These are phyloP conservation scores for Wickerhamiella pararugosa DNA, from an alignment of 1,139 yeast genomes.

Conservation along the genomic window DNA sequence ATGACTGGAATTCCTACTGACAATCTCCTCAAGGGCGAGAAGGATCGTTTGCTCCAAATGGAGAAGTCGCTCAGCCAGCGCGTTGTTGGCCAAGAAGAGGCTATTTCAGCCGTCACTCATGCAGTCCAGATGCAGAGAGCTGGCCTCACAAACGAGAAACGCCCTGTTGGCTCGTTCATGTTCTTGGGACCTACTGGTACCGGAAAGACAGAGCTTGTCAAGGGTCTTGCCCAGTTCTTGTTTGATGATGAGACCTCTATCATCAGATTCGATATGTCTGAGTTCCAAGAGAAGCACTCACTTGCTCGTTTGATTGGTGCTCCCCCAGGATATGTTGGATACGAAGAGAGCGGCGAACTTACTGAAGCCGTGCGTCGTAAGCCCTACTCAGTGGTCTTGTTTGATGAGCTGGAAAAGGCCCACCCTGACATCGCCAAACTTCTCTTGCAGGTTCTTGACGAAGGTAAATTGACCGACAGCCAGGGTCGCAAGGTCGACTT, in stretches of 20 bases:
- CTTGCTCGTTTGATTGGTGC: slow-evolving; percentile 87
- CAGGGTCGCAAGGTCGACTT: slow-evolving; percentile 91
- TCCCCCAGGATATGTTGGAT: slow-evolving; percentile 96
- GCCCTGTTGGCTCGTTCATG: slow-evolving; percentile 93
- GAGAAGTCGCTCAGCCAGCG: slow-evolving; percentile 58
- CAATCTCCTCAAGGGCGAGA: slow-evolving; percentile 84
- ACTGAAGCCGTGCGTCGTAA: slow-evolving; percentile 92
- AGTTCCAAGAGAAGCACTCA: slow-evolving; percentile 88
- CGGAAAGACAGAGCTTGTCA: slow-evolving; percentile 91
- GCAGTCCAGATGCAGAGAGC: slow-evolving; percentile 95
- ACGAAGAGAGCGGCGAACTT: slow-evolving; percentile 83
- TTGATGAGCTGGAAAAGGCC: slow-evolving; percentile 95
- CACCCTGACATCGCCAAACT: slow-evolving; percentile 87
- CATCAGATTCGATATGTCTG: slow-evolving; percentile 91
- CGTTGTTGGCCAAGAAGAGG: slow-evolving; percentile 93
- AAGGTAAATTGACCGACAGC: slow-evolving; percentile 85
- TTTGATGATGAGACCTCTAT: slow-evolving; percentile 81
- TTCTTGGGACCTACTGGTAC: slow-evolving; percentile 97
- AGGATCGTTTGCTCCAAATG: slow-evolving; percentile 79
- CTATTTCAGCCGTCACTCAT: slow-evolving; percentile 75
- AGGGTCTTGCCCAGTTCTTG: slow-evolving; percentile 77
- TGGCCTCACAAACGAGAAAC: slow-evolving; percentile 80
- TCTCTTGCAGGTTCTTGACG: slow-evolving; percentile 81
- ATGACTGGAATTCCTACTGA: slow-evolving; percentile 97
- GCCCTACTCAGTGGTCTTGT: slow-evolving; percentile 82